These are phyloP conservation scores for Sporothrix globosa DNA, from an alignment of 2,329 filamentous ascomycete genomes.

Conservation along the genomic window DNA sequence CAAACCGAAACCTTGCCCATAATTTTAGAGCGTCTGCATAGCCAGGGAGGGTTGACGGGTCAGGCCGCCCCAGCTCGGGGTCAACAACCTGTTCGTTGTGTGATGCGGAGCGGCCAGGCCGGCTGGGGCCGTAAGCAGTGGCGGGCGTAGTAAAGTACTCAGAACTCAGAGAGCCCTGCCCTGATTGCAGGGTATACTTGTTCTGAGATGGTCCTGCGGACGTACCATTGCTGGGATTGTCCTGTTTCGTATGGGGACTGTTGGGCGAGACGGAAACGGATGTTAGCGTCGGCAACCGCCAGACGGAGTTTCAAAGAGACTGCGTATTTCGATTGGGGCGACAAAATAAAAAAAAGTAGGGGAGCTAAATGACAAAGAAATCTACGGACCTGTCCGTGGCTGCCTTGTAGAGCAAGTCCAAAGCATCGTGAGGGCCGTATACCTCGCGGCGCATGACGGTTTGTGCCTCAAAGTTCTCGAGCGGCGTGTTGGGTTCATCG, in stretches of 20 bases:
- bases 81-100: constrained; percentile 50
- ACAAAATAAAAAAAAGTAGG: no score
- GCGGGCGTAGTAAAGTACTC: constrained; percentile 15
- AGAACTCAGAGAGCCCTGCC: background rate
- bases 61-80: constrained; percentile 50
- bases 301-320: background rate
- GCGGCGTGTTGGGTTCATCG: constrained; percentile 61
- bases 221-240: constrained; percentile 1
- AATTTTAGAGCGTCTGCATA: constrained; percentile 74
- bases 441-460: constrained; percentile 71
- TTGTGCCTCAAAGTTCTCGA: constrained; percentile 68
- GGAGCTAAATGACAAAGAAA: background rate
- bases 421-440: constrained; percentile 88
- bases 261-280: background rate
- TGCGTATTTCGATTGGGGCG: background rate
- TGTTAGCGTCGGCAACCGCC: background rate
- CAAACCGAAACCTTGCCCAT: constrained; percentile 92
- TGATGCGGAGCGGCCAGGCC: constrained; percentile 35
- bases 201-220: constrained; percentile 4
- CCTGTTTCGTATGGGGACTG: constrained; percentile 29
- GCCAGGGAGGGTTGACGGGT: constrained; percentile 55
- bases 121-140: constrained; percentile 34
- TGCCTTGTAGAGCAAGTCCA: constrained; percentile 89
- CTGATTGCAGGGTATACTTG: constrained; percentile 9
- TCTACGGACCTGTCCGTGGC: constrained; percentile 60